phyloP scores from a whole-genome alignment of 306 rosid species.

The Abrus pulchellus region DNA sequence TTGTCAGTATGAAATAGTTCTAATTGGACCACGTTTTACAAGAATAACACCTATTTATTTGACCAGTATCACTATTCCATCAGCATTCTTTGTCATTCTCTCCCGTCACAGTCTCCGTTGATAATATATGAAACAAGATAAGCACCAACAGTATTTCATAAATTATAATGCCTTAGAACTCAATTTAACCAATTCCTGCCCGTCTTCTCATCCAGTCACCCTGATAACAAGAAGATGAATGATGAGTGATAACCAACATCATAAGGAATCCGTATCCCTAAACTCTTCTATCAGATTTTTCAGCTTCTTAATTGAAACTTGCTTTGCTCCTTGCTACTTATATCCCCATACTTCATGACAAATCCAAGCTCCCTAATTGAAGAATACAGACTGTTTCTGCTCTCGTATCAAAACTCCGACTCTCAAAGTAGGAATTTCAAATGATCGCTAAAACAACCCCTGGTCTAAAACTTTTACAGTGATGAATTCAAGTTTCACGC shows the following conservation, averaged over 20 bases:
- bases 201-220: neutral
- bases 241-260: neutral
- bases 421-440: neutral
- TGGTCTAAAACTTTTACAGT: neutral
- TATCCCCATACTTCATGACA: neutral
- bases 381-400: conserved; percentile 16
- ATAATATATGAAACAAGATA: neutral
- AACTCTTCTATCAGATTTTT: neutral
- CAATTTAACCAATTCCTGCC: conserved; percentile 7
- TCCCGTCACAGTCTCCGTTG: neutral
- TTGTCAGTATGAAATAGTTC: conserved; percentile 22
- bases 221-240: neutral
- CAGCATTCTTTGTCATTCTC: neutral
- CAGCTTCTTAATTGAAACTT: conserved; percentile 17
- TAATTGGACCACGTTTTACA: conserved; percentile 1
- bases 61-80: neutral
- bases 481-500: neutral
- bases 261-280: neutral
- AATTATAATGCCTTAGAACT: neutral
- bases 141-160: conserved; percentile 8
- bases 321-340: neutral
- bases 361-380: conserved; percentile 23
- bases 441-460: neutral
- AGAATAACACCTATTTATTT: conserved; percentile 2
- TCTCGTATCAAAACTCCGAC: neutral